Conservation (phyloP, 2,329 filamentous ascomycete species). For the Blastomyces silverae region DNA sequence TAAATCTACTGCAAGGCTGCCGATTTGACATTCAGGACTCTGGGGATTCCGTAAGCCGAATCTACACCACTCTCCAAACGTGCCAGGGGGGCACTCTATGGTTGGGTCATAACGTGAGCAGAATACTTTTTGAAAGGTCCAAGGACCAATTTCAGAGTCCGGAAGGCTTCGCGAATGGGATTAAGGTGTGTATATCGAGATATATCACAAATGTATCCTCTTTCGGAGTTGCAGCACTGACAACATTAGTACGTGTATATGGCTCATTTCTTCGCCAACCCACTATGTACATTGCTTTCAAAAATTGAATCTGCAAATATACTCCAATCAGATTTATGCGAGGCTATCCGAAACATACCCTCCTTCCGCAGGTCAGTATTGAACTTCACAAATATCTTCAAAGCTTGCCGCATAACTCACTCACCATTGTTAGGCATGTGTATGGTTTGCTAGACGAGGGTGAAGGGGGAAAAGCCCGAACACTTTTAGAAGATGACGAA, state of each 20-base stretch:
- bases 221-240: slow-evolving; percentile 22
- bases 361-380: slow-evolving; percentile 47
- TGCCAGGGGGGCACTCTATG: slow-evolving; percentile 38
- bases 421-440: slow-evolving; percentile 30
- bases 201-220: background rate
- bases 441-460: slow-evolving; percentile 40
- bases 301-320: slow-evolving; percentile 23
- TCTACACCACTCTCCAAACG: slow-evolving; percentile 37
- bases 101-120: slow-evolving; percentile 49
- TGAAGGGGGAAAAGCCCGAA: slow-evolving; percentile 33
- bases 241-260: slow-evolving; percentile 52
- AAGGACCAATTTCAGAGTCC: slow-evolving; percentile 55
- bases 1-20: slow-evolving; percentile 48
- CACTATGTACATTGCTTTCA: slow-evolving; percentile 48
- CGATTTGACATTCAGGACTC: slow-evolving; percentile 50
- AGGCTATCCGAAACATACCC: slow-evolving; percentile 51
- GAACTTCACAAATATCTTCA: background rate
- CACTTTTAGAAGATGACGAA: slow-evolving; percentile 47
- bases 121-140: slow-evolving; percentile 49
- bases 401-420: background rate
- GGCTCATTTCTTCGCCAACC: slow-evolving; percentile 58
- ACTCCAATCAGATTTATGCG: slow-evolving; percentile 41
- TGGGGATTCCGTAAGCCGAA: slow-evolving; percentile 41
- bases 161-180: slow-evolving; percentile 47
- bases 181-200: slow-evolving; percentile 39